Evolutionary conservation across 345 rosid genomes (phyloP).

Genomic region (Turnera subulata): DNA sequence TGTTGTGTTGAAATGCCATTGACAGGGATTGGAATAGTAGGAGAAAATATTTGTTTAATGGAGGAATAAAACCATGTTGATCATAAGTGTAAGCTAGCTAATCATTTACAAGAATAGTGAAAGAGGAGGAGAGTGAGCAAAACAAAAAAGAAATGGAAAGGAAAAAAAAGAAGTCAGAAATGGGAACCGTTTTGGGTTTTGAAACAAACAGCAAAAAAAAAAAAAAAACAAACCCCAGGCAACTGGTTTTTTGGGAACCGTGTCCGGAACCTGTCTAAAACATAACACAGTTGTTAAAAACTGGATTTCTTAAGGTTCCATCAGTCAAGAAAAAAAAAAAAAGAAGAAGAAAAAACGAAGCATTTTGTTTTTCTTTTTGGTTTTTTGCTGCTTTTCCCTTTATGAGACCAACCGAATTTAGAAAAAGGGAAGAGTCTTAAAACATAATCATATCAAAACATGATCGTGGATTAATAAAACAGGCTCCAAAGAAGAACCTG

Average conservation of each 20-base stretch:
- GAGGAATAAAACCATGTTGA: not conserved
- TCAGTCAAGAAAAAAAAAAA: too few relatives aligned
- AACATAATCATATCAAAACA: not conserved
- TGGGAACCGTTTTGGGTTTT: slow-evolving; percentile 4
- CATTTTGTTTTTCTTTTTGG: not conserved
- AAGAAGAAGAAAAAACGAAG: slow-evolving; percentile 25
- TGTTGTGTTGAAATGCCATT: slow-evolving; percentile 15
- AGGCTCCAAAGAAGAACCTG: not conserved
- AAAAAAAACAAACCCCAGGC: slow-evolving; percentile 3
- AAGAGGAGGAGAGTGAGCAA: too few relatives aligned
- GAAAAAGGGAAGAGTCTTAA: too few relatives aligned
- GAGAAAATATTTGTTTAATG: slow-evolving; percentile 12
- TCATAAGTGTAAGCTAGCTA: slow-evolving; percentile 7
- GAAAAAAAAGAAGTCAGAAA: not conserved
- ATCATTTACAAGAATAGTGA: slow-evolving; percentile 5
- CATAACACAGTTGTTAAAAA: slow-evolving; percentile 10
- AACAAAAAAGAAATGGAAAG: not conserved
- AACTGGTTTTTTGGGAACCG: slow-evolving; percentile 35
- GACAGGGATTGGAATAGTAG: slow-evolving; percentile 17
- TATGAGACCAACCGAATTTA: too few relatives aligned
- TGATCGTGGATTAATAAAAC: slow-evolving; percentile 8
- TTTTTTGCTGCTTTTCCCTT: too few relatives aligned
- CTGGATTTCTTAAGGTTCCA: slow-evolving; percentile 23
- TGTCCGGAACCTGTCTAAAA: slow-evolving; percentile 24
- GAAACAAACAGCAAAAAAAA: not conserved